phyloP scores from a whole-genome alignment of 192 early-diverging fungal genomes.

The Geranomyces michiganensis region DNA sequence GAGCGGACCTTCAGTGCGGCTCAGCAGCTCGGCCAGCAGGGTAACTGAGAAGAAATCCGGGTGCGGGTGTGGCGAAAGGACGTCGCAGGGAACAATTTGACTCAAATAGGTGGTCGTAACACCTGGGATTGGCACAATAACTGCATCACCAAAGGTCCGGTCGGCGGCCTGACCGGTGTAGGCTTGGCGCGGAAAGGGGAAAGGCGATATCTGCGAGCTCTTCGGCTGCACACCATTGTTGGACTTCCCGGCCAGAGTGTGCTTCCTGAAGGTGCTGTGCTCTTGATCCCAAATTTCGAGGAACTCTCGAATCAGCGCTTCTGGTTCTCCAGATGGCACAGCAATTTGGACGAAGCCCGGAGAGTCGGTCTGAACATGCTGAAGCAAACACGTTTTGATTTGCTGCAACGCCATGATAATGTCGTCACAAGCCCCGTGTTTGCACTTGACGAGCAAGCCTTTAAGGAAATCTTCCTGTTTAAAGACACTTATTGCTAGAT shows the following conservation, averaged over 20 bases:
- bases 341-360: constrained; percentile 53
- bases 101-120: constrained; percentile 48
- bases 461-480: constrained; percentile 69
- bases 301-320: constrained; percentile 11
- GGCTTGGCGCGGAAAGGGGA: constrained; percentile 54
- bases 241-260: neutral
- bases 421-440: constrained; percentile 35
- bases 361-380: neutral
- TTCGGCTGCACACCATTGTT: neutral
- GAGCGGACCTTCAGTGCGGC: constrained; percentile 74
- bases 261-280: neutral
- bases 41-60: constrained; percentile 59
- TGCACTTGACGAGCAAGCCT: constrained; percentile 45
- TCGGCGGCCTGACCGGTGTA: constrained; percentile 31
- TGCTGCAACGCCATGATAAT: constrained; percentile 19
- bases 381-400: constrained; percentile 24
- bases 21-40: constrained; percentile 70
- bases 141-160: constrained; percentile 36
- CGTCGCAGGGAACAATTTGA: constrained; percentile 58
- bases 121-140: constrained; percentile 54
- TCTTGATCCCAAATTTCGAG: constrained; percentile 40
- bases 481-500: constrained; percentile 67
- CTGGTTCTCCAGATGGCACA: constrained; percentile 6
- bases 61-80: constrained; percentile 44
- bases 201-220: constrained; percentile 25